Base-by-base conservation (phyloP, 2,329 filamentous ascomycete genomes). In the Elsinoe batatas region DNA sequence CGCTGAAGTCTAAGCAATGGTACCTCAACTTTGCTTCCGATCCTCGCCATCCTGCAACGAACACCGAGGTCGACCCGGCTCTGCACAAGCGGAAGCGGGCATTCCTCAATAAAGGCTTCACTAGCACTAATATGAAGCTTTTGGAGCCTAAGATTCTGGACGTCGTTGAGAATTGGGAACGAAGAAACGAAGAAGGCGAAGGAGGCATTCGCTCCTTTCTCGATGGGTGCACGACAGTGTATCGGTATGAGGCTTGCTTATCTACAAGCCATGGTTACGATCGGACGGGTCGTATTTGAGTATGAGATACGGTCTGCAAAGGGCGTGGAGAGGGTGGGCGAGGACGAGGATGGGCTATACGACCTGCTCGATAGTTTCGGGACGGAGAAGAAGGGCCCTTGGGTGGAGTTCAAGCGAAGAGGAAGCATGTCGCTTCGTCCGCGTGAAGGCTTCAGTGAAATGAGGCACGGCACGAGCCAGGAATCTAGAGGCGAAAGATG, bases 361-460 rank as follows among this genome's bases (percentile, higher is more conserved):
- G 85, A 88, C 72, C 71, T 88, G 56, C 71, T 78, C 53, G 86
- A 90, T 66, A 84, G 80, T 15, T 89, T 90, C 68, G 87, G 85
- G 32, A 86, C 83, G 62, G 73, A 79, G 62, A 90, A 88, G 72
- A 78, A 85, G 63, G 86, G 86, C 0, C 82, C 83, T 0, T 75
- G 86, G 71, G 72, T 88, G 56, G 80, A 87, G 71, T 72, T 74
- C 43, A 61, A 51, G 54, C n/a, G n/a, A n/a, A n/a, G n/a, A n/a
- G n/a, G n/a, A n/a, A n/a, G n/a, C n/a, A n/a, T n/a, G n/a, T n/a
- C n/a, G n/a, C n/a, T n/a, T n/a, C n/a, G n/a, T n/a, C n/a, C n/a
- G n/a, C n/a, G n/a, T n/a, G n/a, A n/a, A n/a, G n/a, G n/a, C n/a
- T n/a, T n/a, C n/a, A n/a, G n/a, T n/a, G n/a, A n/a, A n/a, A n/a